phyloP scores from a whole-genome alignment of 2,329 filamentous ascomycete genomes.

The Arthrobotrys sinensis region DNA sequence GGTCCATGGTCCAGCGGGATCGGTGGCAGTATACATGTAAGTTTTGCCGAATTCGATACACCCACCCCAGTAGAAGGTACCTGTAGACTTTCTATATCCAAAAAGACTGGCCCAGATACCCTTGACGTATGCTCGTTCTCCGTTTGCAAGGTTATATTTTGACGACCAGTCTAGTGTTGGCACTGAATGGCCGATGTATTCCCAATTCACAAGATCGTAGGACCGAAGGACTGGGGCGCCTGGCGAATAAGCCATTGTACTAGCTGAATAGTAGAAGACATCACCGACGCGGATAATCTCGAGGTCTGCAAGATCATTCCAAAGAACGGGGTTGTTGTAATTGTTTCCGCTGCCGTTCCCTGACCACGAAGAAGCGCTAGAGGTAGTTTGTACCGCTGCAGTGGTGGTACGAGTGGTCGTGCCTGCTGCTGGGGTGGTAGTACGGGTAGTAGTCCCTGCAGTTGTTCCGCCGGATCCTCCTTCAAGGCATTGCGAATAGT shows the following conservation, averaged over 20 bases:
- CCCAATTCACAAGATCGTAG: conserved; percentile 73
- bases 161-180: conserved; percentile 62
- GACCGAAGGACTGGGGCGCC: conserved; percentile 74
- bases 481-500: conserved; percentile 38
- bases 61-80: conserved; percentile 74
- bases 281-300: conserved; percentile 72
- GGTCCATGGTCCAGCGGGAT: conserved; percentile 69
- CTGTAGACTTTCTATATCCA: conserved; percentile 71
- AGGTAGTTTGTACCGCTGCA: background rate
- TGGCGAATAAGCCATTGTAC: conserved; percentile 73
- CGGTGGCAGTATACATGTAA: conserved; percentile 72
- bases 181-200: conserved; percentile 68
- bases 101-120: conserved; percentile 74
- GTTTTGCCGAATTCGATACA: conserved; percentile 72
- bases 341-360: conserved; percentile 41
- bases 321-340: conserved; percentile 73
- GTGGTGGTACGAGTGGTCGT: conserved; percentile 13
- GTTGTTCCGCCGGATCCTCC: conserved; percentile 2
- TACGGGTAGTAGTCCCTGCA: background rate
- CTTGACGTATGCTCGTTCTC: conserved; percentile 70
- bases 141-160: conserved; percentile 70
- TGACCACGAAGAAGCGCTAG: conserved; percentile 25
- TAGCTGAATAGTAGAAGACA: conserved; percentile 73
- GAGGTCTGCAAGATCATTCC: conserved; percentile 73
- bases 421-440: conserved; percentile 13